Percentiles rank a stretch among this genome's conserved stretches.
These are phyloP conservation scores for Colletotrichum aenigma DNA, from an alignment of 2,329 filamentous ascomycete genomes.

Conservation along the genomic window DNA sequence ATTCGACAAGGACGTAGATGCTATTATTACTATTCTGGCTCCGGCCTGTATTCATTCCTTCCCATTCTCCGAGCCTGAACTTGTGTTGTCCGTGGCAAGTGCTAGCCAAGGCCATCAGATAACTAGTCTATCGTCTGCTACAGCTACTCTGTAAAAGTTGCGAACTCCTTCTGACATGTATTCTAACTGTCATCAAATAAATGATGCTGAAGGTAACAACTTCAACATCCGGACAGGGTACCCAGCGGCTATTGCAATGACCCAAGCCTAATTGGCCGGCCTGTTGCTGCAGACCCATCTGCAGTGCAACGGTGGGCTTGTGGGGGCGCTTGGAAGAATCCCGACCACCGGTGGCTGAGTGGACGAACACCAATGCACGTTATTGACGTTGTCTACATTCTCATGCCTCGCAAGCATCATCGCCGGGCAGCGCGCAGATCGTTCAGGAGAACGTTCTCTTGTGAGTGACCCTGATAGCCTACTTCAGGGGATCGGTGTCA, in stretches of 20 bases:
- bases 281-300: background rate
- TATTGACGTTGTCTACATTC: background rate
- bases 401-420: background rate
- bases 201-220: background rate
- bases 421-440: background rate
- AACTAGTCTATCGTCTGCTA: background rate
- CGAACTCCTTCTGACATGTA: background rate
- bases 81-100: background rate
- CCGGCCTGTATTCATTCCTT: constrained; percentile 1
- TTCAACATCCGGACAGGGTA: background rate
- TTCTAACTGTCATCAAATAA: background rate
- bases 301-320: background rate
- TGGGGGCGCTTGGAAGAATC: background rate
- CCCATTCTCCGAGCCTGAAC: background rate
- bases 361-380: background rate
- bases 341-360: background rate
- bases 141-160: background rate
- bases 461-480: background rate
- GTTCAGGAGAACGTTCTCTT: background rate
- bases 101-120: background rate
- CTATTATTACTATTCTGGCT: constrained; percentile 14
- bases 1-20: constrained; percentile 13
- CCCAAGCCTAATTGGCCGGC: background rate
- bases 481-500: background rate
- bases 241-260: background rate